Evolutionary conservation across 768 basidiomycete genomes (phyloP).

Genomic region (Suillus clintonianus): DNA sequence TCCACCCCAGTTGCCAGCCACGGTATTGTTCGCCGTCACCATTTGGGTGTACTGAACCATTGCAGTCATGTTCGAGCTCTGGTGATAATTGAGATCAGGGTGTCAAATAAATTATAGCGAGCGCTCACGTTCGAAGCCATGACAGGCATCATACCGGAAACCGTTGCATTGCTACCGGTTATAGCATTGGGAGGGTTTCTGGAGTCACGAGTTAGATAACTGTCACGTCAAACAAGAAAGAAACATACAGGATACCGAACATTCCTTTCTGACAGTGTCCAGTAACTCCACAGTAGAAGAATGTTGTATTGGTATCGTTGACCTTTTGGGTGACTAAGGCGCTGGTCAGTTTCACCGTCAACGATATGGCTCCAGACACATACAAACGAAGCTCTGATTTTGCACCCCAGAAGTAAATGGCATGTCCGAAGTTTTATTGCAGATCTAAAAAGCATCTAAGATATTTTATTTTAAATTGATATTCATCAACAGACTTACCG

Average conservation of each 20-base stretch:
- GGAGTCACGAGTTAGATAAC: constrained; percentile 10
- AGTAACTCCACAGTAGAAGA: constrained; percentile 74
- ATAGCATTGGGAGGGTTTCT: constrained; percentile 61
- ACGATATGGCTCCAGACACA: constrained; percentile 20
- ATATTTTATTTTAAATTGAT: background rate
- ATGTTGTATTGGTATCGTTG: constrained; percentile 72
- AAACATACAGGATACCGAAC: constrained; percentile 72
- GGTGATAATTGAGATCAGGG: constrained; percentile 4
- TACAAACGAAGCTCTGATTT: constrained; percentile 63
- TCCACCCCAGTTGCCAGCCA: constrained; percentile 60
- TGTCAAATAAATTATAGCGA: constrained; percentile 1
- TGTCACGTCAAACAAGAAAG: background rate
- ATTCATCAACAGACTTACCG: constrained; percentile 11
- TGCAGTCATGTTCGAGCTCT: constrained; percentile 59
- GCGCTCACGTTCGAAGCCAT: constrained; percentile 46
- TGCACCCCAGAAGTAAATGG: constrained; percentile 70
- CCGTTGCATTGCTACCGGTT: constrained; percentile 43
- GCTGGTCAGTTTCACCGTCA: constrained; percentile 17
- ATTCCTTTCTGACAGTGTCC: constrained; percentile 81
- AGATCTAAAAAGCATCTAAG: constrained; percentile 38
- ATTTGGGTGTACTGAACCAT: constrained; percentile 54
- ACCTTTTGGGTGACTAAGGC: constrained; percentile 64
- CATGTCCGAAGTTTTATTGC: constrained; percentile 66
- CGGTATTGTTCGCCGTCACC: constrained; percentile 46
- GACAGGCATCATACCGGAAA: constrained; percentile 53